Evolutionary conservation across 768 basidiomycete genomes (phyloP).

Genomic region (Russula emetica): DNA sequence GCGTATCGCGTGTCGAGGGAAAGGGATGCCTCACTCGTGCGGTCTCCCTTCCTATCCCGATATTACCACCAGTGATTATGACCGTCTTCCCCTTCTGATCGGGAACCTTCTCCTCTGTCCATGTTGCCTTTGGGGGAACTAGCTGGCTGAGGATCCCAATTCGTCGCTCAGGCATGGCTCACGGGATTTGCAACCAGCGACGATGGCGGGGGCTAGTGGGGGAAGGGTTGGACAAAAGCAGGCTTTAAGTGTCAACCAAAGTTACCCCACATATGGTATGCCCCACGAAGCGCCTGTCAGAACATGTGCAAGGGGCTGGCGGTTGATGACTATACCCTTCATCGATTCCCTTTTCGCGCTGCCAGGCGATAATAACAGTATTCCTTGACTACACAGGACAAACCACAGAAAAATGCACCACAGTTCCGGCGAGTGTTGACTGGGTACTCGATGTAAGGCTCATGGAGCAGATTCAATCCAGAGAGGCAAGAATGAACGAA

Average conservation of each 20-base stretch:
- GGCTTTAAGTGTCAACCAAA: not conserved
- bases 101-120: slow-evolving; percentile 14
- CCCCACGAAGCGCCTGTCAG: not conserved
- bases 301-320: slow-evolving; percentile 3
- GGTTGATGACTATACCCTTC: not conserved
- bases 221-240: not conserved
- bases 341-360: not conserved
- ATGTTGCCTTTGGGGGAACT: slow-evolving; percentile 20
- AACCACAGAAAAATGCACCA: not conserved
- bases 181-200: not conserved
- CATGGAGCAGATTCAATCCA: not conserved
- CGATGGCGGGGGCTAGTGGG: not conserved
- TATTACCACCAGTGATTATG: slow-evolving; percentile 1
- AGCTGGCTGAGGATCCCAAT: slow-evolving; percentile 13
- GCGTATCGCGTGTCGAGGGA: not conserved
- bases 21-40: not conserved
- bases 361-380: no score
- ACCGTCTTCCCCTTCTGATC: slow-evolving; percentile 10
- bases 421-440: not conserved
- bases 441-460: not conserved
- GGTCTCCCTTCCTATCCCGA: slow-evolving; percentile 1
- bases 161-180: not conserved
- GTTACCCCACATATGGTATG: not conserved
- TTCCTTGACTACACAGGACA: not conserved
- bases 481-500: no score